Conservation (phyloP, 2,329 filamentous ascomycete genomes). For the Hymenoscyphus fructigenus region DNA sequence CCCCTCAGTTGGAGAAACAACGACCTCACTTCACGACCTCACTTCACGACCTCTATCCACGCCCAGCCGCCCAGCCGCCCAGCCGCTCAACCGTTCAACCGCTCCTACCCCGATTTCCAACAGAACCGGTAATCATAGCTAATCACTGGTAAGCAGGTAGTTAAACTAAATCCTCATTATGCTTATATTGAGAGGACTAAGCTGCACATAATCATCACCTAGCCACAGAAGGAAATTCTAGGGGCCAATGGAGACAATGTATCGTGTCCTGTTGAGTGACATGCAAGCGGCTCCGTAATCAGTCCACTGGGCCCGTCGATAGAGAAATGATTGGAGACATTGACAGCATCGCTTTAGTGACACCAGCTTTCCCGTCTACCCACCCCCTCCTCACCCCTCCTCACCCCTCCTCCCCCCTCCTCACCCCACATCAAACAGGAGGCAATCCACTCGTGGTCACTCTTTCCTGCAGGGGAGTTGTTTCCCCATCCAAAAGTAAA, state of each 20-base stretch:
- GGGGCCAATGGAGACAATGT: neutral
- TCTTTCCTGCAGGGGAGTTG: neutral
- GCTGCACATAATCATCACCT: conserved; percentile 1
- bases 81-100: neutral
- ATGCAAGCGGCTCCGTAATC: conserved; percentile 2
- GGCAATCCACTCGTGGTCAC: neutral
- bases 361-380: neutral
- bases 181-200: too few relatives aligned
- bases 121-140: neutral
- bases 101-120: neutral
- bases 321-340: neutral
- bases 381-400: neutral
- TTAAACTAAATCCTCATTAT: neutral
- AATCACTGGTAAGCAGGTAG: neutral
- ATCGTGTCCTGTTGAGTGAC: neutral
- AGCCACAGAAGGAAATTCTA: neutral
- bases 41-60: neutral
- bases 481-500: neutral
- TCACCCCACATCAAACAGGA: neutral
- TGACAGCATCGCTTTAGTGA: neutral
- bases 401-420: neutral
- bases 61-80: too few relatives aligned
- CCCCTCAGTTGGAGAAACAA: neutral
- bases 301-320: neutral
- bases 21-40: neutral